Evolutionary conservation across 371 early-diverging fungal genomes (phyloP).

Genomic region (Sporodiniella umbellata): DNA sequence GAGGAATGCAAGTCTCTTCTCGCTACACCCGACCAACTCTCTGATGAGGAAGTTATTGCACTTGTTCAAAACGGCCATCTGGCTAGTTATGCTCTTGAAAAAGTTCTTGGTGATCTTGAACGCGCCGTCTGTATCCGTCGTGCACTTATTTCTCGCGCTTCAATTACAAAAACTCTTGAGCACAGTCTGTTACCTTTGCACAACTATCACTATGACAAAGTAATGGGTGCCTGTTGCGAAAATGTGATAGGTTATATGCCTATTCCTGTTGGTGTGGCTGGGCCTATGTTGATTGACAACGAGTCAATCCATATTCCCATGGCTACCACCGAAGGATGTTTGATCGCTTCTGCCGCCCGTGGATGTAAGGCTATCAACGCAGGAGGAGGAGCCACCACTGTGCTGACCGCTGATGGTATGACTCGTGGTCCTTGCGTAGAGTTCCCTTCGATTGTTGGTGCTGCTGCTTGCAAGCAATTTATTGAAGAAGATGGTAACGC

Average conservation of each 20-base stretch:
- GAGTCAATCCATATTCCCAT: conserved; percentile 84
- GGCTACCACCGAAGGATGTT: conserved; percentile 96
- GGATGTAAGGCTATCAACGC: conserved; percentile 95
- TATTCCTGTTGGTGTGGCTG: conserved; percentile 90
- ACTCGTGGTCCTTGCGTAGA: conserved; percentile 93
- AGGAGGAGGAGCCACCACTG: conserved; percentile 86
- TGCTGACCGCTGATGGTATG: conserved; percentile 89
- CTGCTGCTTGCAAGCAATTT: conserved; percentile 75
- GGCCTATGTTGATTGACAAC: conserved; percentile 80
- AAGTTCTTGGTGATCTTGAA: conserved; percentile 65
- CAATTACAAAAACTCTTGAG: conserved; percentile 64
- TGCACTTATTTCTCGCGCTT: conserved; percentile 69
- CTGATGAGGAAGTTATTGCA: conserved; percentile 75
- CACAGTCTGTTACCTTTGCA: conserved; percentile 68
- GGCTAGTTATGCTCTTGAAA: conserved; percentile 84
- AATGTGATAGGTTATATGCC: conserved; percentile 97
- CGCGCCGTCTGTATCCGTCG: conserved; percentile 89
- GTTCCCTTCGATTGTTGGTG: conserved; percentile 69
- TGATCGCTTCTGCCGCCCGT: conserved; percentile 95
- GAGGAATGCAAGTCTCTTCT: conserved; percentile 65
- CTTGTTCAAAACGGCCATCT: conserved; percentile 74
- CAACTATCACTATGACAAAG: conserved; percentile 86
- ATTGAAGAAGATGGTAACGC: conserved; percentile 67
- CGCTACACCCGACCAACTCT: conserved; percentile 36
- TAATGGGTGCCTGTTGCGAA: conserved; percentile 94